These are phyloP conservation scores for Exophiala calicioides DNA, from an alignment of 2,329 filamentous ascomycete genomes.

Conservation along the genomic window DNA sequence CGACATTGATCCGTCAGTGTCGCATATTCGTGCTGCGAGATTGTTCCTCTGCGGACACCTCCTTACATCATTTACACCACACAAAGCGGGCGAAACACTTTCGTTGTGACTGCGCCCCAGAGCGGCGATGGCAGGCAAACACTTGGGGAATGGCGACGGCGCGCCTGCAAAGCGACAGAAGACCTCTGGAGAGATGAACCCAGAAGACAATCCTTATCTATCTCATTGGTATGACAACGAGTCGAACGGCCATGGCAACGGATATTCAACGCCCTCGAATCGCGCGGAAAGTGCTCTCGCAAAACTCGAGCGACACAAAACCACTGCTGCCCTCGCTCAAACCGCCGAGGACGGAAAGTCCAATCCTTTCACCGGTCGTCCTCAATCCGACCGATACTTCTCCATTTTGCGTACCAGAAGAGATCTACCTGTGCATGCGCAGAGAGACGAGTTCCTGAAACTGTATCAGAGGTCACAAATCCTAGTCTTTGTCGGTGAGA, in stretches of 20 bases:
- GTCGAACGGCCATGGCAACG: slow-evolving; percentile 37
- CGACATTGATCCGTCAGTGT: no score
- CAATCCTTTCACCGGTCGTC: slow-evolving; percentile 81
- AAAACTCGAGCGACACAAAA: slow-evolving; percentile 73
- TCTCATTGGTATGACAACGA: slow-evolving; percentile 75
- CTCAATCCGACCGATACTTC: slow-evolving; percentile 83
- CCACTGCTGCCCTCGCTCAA: slow-evolving; percentile 73
- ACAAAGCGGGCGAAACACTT: no score
- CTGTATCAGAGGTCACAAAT: slow-evolving; percentile 94
- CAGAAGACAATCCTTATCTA: slow-evolving; percentile 78
- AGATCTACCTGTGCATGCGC: slow-evolving; percentile 86
- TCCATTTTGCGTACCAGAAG: slow-evolving; percentile 81
- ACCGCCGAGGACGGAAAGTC: slow-evolving; percentile 74
- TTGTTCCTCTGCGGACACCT: no score
- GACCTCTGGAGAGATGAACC: slow-evolving; percentile 51
- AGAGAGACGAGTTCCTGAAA: slow-evolving; percentile 89
- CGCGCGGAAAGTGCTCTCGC: slow-evolving; percentile 56
- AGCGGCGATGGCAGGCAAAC: slow-evolving; percentile 28
- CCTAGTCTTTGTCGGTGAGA: slow-evolving; percentile 97
- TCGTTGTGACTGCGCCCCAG: not conserved
- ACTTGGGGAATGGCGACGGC: slow-evolving; percentile 35
- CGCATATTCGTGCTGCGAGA: no score
- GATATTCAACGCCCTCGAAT: slow-evolving; percentile 38
- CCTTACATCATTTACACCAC: no score
- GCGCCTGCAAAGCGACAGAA: slow-evolving; percentile 58